Evolutionary conservation across 1,284 basidiomycete genomes (phyloP).

Genomic region (Microstroma glucosiphilum): DNA sequence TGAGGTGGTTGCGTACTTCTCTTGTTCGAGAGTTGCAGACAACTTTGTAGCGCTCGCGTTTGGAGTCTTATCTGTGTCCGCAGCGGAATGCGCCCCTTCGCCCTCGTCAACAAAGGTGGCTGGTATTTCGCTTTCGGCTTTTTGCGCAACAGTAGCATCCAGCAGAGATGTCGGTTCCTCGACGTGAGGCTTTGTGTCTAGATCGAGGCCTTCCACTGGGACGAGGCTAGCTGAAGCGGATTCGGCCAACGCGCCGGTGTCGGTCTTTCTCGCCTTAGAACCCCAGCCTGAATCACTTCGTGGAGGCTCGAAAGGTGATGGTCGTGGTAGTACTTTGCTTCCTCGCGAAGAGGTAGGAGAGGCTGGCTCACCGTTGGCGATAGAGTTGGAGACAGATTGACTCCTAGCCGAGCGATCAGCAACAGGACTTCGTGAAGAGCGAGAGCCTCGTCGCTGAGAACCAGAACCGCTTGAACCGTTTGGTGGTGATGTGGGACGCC

Average conservation of each 20-base stretch:
- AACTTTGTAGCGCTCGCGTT: not conserved
- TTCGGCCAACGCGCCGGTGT: not conserved
- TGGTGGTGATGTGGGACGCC: not conserved
- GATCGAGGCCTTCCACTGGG: not conserved
- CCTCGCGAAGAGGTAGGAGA: not conserved
- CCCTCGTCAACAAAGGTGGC: not conserved
- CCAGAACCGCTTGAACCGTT: not conserved
- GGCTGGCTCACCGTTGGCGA: not conserved
- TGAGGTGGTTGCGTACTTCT: not conserved
- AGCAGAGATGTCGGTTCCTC: not conserved
- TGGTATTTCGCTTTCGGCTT: not conserved
- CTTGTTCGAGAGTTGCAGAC: not conserved
- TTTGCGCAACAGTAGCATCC: not conserved
- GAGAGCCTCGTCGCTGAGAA: not conserved
- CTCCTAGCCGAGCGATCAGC: not conserved
- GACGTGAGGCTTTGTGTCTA: not conserved
- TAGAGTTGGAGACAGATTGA: not conserved
- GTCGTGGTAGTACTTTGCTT: not conserved
- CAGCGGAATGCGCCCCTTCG: not conserved
- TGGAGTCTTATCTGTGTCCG: not conserved
- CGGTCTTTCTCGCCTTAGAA: not conserved
- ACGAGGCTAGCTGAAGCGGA: not conserved
- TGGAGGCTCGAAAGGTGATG: not conserved
- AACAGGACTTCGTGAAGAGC: not conserved
- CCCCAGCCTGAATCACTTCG: slow-evolving; percentile 3